Evolutionary conservation across 2,329 filamentous ascomycete species (phyloP).

Genomic region (Diaporthe ilicicola): DNA sequence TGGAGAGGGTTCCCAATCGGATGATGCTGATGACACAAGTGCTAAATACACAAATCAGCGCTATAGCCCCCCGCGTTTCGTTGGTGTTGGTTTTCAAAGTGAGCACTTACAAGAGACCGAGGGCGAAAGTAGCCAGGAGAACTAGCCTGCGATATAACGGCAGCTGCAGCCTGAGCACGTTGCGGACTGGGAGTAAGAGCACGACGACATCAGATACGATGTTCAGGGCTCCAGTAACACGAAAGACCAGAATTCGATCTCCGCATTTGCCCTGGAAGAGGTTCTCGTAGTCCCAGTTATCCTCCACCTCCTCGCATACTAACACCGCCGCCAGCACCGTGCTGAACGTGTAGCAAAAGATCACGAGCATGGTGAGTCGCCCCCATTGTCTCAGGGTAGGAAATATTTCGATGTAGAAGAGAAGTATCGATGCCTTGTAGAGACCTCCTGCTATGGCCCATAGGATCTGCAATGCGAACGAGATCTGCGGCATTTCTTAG

Average conservation of each 20-base stretch:
- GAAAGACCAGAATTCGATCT: conserved; percentile 4
- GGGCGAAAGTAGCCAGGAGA: conserved; percentile 10
- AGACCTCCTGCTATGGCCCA: conserved; percentile 10
- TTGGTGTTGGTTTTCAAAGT: too few species aligned
- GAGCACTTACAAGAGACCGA: conserved; percentile 16
- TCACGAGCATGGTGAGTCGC: background rate
- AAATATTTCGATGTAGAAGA: conserved; percentile 14
- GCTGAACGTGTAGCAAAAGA: conserved; percentile 6
- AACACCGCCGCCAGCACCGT: background rate
- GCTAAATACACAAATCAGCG: background rate
- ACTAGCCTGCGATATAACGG: conserved; percentile 10
- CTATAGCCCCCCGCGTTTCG: background rate
- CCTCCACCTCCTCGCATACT: conserved; percentile 7
- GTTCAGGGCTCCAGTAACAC: background rate
- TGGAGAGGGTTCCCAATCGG: background rate
- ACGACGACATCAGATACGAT: conserved; percentile 14
- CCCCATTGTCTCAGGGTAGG: background rate
- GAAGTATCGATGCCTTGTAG: conserved; percentile 18
- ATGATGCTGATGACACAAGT: conserved; percentile 14
- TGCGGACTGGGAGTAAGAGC: conserved; percentile 2
- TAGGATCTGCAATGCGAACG: conserved; percentile 15
- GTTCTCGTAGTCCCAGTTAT: conserved; percentile 8
- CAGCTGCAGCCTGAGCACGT: conserved; percentile 15
- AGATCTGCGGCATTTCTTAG: background rate
- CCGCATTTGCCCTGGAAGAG: background rate